phyloP scores from a whole-genome alignment of 495 filamentous ascomycete species.

The Penicillium crystallinum region DNA sequence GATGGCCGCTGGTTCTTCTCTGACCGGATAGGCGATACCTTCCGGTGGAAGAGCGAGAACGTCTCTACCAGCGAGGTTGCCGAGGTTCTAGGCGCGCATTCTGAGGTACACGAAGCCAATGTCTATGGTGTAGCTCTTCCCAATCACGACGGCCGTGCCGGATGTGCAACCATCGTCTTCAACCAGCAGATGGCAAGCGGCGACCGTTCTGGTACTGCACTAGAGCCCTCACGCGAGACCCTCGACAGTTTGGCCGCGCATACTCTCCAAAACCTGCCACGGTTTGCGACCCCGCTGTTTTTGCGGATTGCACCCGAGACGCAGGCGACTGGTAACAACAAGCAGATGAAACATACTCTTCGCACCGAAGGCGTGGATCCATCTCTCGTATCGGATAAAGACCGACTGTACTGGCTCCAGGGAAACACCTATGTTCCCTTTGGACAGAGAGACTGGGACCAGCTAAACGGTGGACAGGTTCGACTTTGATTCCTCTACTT shows the following conservation, averaged over 20 bases:
- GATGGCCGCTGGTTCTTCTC: slow-evolving; percentile 79
- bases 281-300: slow-evolving; percentile 75
- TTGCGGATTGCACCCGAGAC: slow-evolving; percentile 58
- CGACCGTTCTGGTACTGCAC: slow-evolving; percentile 14
- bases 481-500: slow-evolving; percentile 48
- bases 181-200: slow-evolving; percentile 37
- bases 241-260: slow-evolving; percentile 58
- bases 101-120: slow-evolving; percentile 69
- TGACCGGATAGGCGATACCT: slow-evolving; percentile 91
- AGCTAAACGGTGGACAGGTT: slow-evolving; percentile 59
- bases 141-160: slow-evolving; percentile 79
- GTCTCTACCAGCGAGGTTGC: slow-evolving; percentile 77
- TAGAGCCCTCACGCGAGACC: slow-evolving; percentile 34
- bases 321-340: slow-evolving; percentile 76
- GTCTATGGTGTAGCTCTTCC: slow-evolving; percentile 85
- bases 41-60: slow-evolving; percentile 94
- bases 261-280: slow-evolving; percentile 54
- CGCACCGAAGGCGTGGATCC: slow-evolving; percentile 72
- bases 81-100: slow-evolving; percentile 62
- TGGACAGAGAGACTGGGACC: slow-evolving; percentile 59
- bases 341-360: slow-evolving; percentile 72
- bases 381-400: slow-evolving; percentile 44
- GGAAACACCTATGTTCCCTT: slow-evolving; percentile 65
- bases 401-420: slow-evolving; percentile 67
- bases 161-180: slow-evolving; percentile 69